Evolutionary conservation across 2,329 filamentous ascomycete genomes (phyloP).

Genomic region (Blastomyces percursus): DNA sequence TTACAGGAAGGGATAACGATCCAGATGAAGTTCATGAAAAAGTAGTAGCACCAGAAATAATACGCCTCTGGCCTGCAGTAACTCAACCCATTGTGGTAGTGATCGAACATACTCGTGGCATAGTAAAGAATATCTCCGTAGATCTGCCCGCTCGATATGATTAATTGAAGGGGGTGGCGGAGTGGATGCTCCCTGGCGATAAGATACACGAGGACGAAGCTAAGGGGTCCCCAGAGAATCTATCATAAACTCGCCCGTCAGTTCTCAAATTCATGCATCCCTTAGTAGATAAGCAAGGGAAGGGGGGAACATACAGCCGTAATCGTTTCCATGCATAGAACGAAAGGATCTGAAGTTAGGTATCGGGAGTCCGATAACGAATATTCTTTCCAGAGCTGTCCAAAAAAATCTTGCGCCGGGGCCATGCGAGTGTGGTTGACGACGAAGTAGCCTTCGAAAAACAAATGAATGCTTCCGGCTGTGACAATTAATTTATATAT

Average conservation of each 20-base stretch:
- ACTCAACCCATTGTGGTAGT: conserved; percentile 42
- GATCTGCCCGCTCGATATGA: conserved; percentile 53
- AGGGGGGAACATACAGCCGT: conserved; percentile 51
- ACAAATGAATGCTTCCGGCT: conserved; percentile 53
- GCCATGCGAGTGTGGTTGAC: conserved; percentile 56
- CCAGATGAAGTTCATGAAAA: conserved; percentile 57
- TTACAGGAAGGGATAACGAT: conserved; percentile 49
- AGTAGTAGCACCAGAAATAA: conserved; percentile 57
- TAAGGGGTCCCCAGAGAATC: conserved; percentile 52
- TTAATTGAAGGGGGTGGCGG: conserved; percentile 48
- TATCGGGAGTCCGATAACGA: conserved; percentile 78
- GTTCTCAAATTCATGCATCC: not conserved
- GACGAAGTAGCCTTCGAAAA: conserved; percentile 80
- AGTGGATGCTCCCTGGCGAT: conserved; percentile 46
- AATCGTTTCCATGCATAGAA: conserved; percentile 76
- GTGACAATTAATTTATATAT: conserved; percentile 2
- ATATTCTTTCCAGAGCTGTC: conserved; percentile 91
- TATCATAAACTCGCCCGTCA: conserved; percentile 17
- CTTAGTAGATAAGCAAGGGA: conserved; percentile 5
- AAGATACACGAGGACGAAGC: conserved; percentile 45
- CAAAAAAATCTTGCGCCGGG: conserved; percentile 59
- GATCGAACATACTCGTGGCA: conserved; percentile 51
- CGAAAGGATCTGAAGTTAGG: conserved; percentile 68
- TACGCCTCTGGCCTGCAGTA: conserved; percentile 52
- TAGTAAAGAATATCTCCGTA: conserved; percentile 57